phyloP scores from a whole-genome alignment of 2,329 filamentous ascomycete species.

The Penicillium sp. region DNA sequence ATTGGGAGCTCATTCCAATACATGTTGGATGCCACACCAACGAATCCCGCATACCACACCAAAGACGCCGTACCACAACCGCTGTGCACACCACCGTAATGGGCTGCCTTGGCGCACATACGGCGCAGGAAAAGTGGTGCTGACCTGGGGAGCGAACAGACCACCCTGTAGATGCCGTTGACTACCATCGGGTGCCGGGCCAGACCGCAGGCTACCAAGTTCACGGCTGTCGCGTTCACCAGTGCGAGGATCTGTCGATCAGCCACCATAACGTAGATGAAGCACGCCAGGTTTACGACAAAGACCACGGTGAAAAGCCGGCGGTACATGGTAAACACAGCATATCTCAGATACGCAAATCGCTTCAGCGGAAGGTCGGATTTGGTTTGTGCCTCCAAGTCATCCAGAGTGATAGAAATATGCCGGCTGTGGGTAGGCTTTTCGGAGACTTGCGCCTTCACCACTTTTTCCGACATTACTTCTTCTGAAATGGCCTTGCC shows the following conservation, averaged over 20 bases:
- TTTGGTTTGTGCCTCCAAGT: conserved; percentile 18
- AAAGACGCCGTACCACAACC: conserved; percentile 54
- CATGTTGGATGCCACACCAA: conserved; percentile 35
- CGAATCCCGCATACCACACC: conserved; percentile 50
- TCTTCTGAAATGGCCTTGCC: too few relatives aligned
- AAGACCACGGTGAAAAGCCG: conserved; percentile 48
- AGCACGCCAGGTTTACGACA: conserved; percentile 42
- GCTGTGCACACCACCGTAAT: conserved; percentile 58
- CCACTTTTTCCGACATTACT: background rate
- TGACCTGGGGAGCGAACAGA: conserved; percentile 49
- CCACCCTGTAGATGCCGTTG: conserved; percentile 53
- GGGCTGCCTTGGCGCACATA: conserved; percentile 55
- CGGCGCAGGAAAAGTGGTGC: conserved; percentile 51
- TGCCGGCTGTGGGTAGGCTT: conserved; percentile 2
- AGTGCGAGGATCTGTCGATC: conserved; percentile 41
- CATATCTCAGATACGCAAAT: conserved; percentile 20
- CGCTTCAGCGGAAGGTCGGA: conserved; percentile 15
- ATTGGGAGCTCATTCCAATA: conserved; percentile 30
- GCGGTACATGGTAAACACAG: conserved; percentile 40
- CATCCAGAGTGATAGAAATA: conserved; percentile 7
- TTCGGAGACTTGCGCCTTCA: conserved; percentile 6
- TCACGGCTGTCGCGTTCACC: conserved; percentile 49
- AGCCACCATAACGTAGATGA: conserved; percentile 41
- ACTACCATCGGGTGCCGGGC: conserved; percentile 58
- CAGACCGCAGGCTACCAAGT: conserved; percentile 52